phyloP scores from a whole-genome alignment of 1,139 yeast genomes.

The Pichia cactophila region DNA sequence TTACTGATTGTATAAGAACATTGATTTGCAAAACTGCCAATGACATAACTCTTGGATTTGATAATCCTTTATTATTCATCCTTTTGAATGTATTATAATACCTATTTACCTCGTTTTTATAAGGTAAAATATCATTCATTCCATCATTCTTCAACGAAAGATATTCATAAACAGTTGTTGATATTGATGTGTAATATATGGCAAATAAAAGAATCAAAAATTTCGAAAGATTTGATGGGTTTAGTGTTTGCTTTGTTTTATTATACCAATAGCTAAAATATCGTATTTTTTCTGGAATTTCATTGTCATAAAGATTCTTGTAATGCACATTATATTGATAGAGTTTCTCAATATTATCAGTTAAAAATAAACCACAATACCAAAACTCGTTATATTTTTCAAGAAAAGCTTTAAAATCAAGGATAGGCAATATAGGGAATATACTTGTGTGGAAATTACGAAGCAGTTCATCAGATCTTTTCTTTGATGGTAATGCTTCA shows the following conservation, averaged over 20 bases:
- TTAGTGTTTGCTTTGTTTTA: slow-evolving; percentile 15
- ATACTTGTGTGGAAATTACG: slow-evolving; percentile 44
- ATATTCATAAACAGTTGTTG: slow-evolving; percentile 16
- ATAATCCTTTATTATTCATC: slow-evolving; percentile 15
- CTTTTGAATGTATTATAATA: slow-evolving; percentile 16
- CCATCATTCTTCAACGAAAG: slow-evolving; percentile 10
- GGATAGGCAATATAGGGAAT: slow-evolving; percentile 46
- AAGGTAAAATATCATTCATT: slow-evolving; percentile 10
- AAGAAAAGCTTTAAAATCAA: slow-evolving; percentile 36
- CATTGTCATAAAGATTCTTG: slow-evolving; percentile 5
- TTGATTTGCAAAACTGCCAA: slow-evolving; percentile 19
- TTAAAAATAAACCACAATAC: slow-evolving; percentile 28
- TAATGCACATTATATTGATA: slow-evolving; percentile 15
- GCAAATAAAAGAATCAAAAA: slow-evolving; percentile 18
- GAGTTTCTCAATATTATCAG: slow-evolving; percentile 18
- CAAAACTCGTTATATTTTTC: slow-evolving; percentile 45
- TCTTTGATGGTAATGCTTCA: slow-evolving; percentile 31
- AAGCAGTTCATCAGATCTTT: slow-evolving; percentile 43
- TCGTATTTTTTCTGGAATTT: slow-evolving; percentile 11
- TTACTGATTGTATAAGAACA: slow-evolving; percentile 19
- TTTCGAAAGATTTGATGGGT: slow-evolving; percentile 17
- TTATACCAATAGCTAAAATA: slow-evolving; percentile 20
- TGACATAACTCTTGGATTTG: slow-evolving; percentile 22
- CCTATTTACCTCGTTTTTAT: slow-evolving; percentile 18
- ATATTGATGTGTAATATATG: slow-evolving; percentile 17